phyloP scores from a whole-genome alignment of 805 yeast genomes.

The Metschnikowia gruessii region DNA sequence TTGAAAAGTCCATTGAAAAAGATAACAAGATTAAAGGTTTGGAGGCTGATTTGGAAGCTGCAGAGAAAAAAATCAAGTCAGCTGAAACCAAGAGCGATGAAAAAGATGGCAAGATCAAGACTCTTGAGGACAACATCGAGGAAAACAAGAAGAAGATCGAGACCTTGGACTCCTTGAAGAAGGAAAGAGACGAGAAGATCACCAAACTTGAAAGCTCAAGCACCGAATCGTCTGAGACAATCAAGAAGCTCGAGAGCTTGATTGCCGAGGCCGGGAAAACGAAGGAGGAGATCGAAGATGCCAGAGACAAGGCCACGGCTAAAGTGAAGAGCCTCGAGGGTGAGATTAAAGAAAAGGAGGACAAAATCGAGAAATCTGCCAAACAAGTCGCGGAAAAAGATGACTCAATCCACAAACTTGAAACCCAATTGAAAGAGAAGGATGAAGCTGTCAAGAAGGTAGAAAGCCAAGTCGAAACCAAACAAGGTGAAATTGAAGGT shows the following conservation, averaged over 20 bases:
- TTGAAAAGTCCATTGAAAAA: constrained; percentile 8
- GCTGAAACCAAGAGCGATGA: constrained; percentile 3
- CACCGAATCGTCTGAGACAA: constrained; percentile 1
- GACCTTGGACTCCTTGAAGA: neutral
- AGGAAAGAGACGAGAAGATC: constrained; percentile 2
- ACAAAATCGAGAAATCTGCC: constrained; percentile 2
- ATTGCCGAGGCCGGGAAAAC: constrained; percentile 5
- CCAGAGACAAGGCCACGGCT: constrained; percentile 1
- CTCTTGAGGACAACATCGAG: constrained; percentile 1
- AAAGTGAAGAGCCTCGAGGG: constrained; percentile 9
- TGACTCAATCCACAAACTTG: neutral
- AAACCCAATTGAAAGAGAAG: constrained; percentile 7
- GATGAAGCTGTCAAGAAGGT: neutral
- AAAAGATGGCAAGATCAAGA: constrained; percentile 3
- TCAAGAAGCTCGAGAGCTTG: constrained; percentile 6
- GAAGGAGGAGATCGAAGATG: neutral
- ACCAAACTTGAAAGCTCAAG: neutral
- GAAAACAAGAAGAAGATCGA: constrained; percentile 1
- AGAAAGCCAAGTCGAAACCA: constrained; percentile 4
- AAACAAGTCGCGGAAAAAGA: neutral
- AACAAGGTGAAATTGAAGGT: constrained; percentile 7
- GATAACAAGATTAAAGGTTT: constrained; percentile 6
- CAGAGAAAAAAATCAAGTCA: neutral
- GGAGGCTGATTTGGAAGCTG: constrained; percentile 3
- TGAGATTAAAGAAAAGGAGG: constrained; percentile 11